Conservation (phyloP, 495 filamentous ascomycete species). For the Penicillium flavigenum region DNA sequence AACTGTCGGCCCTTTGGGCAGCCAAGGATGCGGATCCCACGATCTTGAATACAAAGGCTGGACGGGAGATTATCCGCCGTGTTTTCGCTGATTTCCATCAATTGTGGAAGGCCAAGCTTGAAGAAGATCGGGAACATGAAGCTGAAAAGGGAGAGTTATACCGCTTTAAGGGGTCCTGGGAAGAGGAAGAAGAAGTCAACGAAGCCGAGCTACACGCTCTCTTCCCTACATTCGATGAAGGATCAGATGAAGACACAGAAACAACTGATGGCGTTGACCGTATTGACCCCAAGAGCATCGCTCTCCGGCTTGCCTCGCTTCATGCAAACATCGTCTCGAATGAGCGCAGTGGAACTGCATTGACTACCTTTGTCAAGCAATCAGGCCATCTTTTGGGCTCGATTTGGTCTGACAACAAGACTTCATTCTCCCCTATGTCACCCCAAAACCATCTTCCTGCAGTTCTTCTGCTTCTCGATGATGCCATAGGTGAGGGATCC, state of each 20-base stretch:
- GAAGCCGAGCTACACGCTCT: slow-evolving; percentile 73
- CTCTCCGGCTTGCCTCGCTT: slow-evolving; percentile 50
- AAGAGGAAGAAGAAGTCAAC: slow-evolving; percentile 72
- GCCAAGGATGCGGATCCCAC: slow-evolving; percentile 38
- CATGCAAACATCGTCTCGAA: slow-evolving; percentile 52
- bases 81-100: slow-evolving; percentile 70
- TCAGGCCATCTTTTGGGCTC: slow-evolving; percentile 41
- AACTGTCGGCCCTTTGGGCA: slow-evolving; percentile 40
- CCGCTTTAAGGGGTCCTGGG: slow-evolving; percentile 70
- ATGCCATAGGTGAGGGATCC: slow-evolving; percentile 48
- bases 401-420: slow-evolving; percentile 34
- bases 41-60: slow-evolving; percentile 27
- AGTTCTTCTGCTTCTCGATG: slow-evolving; percentile 61
- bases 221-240: slow-evolving; percentile 74
- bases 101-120: slow-evolving; percentile 73
- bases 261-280: slow-evolving; percentile 25
- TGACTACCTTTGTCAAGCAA: slow-evolving; percentile 41
- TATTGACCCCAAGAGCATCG: slow-evolving; percentile 46
- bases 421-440: slow-evolving; percentile 37
- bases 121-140: slow-evolving; percentile 68
- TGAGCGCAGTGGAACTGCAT: slow-evolving; percentile 27
- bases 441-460: slow-evolving; percentile 61
- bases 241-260: slow-evolving; percentile 33
- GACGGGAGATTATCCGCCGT: slow-evolving; percentile 37
- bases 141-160: slow-evolving; percentile 73